These are phyloP conservation scores for Penicillium sp. DNA, from an alignment of 2,329 filamentous ascomycete genomes.

Conservation along the genomic window DNA sequence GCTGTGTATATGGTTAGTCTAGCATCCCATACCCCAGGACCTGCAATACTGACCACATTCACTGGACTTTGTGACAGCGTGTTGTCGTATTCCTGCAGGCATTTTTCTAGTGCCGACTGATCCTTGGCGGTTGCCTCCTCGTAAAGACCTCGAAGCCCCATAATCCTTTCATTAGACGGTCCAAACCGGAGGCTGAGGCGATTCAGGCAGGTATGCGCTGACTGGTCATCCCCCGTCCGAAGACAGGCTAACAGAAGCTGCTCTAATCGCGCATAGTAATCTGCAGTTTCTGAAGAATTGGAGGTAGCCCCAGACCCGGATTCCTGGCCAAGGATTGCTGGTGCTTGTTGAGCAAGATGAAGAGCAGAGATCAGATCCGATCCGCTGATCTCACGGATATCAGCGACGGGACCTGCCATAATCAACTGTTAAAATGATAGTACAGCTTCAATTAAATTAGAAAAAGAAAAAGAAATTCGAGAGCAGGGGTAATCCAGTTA, in stretches of 20 bases:
- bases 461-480: background rate
- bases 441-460: background rate
- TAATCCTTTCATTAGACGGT: slow-evolving; percentile 75
- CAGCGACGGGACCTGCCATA: slow-evolving; percentile 14
- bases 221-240: slow-evolving; percentile 75
- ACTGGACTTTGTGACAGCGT: slow-evolving; percentile 70
- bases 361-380: slow-evolving; percentile 49
- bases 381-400: slow-evolving; percentile 23
- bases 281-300: slow-evolving; percentile 64
- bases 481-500: background rate
- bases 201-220: slow-evolving; percentile 72
- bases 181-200: slow-evolving; percentile 79
- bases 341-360: slow-evolving; percentile 43
- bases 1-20: slow-evolving; percentile 51
- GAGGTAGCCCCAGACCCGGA: slow-evolving; percentile 50
- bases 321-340: slow-evolving; percentile 43
- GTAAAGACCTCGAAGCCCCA: slow-evolving; percentile 77
- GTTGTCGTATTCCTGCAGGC: slow-evolving; percentile 75
- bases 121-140: slow-evolving; percentile 77
- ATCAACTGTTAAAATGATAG: background rate
- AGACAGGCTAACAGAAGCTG: slow-evolving; percentile 82
- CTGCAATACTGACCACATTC: slow-evolving; percentile 65
- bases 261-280: slow-evolving; percentile 82
- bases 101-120: slow-evolving; percentile 61
- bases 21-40: background rate